phyloP scores from a whole-genome alignment of 2,329 filamentous ascomycete genomes.

The Parafenestella ontariensis region DNA sequence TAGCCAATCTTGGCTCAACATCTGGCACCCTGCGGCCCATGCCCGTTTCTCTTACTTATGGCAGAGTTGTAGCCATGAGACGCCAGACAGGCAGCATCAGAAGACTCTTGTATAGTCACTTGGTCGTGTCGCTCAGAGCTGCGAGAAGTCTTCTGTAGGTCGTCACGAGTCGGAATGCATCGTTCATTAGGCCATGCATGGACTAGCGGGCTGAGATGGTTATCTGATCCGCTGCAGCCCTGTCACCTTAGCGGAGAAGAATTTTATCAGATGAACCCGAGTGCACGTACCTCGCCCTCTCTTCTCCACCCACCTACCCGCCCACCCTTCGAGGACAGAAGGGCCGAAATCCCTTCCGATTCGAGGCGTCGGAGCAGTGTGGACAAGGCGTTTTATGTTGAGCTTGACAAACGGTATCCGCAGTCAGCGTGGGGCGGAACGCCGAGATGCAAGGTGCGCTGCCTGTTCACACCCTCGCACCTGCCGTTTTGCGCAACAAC shows the following conservation, averaged over 20 bases:
- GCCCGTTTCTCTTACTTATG: not conserved
- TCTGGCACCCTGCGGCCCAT: not conserved
- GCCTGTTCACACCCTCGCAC: constrained; percentile 7
- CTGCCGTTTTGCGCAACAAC: constrained; percentile 16
- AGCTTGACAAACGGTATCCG: constrained; percentile 12
- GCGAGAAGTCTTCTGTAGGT: not conserved
- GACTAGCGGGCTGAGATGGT: not conserved
- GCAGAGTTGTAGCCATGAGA: not conserved
- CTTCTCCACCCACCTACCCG: not conserved
- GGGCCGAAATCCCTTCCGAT: constrained; percentile 6
- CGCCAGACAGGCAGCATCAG: not conserved
- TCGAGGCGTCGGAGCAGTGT: not conserved
- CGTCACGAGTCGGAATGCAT: not conserved
- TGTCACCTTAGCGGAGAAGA: not conserved
- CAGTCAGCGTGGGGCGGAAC: constrained; percentile 4
- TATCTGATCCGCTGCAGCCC: constrained; percentile 1
- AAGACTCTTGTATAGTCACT: not conserved
- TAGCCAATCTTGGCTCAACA: constrained; percentile 8
- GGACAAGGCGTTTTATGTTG: not conserved
- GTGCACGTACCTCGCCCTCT: not conserved
- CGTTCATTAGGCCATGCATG: not conserved
- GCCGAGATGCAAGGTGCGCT: constrained; percentile 1
- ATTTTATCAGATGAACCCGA: constrained; percentile 1
- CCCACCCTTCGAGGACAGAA: not conserved
- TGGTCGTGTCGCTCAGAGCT: not conserved